Evolutionary conservation across 208 protist species (phyloP).

Genomic region (Crithidia thermophila): DNA sequence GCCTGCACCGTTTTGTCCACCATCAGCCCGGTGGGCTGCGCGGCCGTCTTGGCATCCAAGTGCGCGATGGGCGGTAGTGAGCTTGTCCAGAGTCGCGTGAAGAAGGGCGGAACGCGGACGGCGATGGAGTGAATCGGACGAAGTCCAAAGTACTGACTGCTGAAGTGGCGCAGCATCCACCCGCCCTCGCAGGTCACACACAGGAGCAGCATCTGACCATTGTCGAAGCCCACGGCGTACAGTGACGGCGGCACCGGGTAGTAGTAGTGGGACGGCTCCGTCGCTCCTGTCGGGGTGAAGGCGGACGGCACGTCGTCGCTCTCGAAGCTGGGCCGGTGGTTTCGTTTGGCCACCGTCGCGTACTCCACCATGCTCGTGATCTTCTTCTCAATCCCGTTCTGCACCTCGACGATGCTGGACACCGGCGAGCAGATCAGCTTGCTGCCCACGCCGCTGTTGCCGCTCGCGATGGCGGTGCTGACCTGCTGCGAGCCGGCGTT

Average conservation of each 20-base stretch:
- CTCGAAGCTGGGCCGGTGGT: constrained; percentile 14
- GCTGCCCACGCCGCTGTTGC: constrained; percentile 23
- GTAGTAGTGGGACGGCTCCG: constrained; percentile 31
- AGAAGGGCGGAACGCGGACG: constrained; percentile 62
- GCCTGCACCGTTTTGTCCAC: constrained; percentile 23
- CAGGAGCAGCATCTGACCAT: constrained; percentile 73
- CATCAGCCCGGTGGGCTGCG: neutral
- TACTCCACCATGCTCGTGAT: constrained; percentile 47
- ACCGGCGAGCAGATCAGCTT: constrained; percentile 72
- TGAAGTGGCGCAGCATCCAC: constrained; percentile 64
- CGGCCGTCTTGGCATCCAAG: neutral
- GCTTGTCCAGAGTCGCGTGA: constrained; percentile 63
- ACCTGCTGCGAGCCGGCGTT: constrained; percentile 27
- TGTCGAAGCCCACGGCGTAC: constrained; percentile 84
- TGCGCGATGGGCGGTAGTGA: constrained; percentile 21
- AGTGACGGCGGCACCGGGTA: constrained; percentile 53
- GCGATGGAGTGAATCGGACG: constrained; percentile 60
- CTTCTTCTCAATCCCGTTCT: constrained; percentile 71
- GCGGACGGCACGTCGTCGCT: constrained; percentile 17
- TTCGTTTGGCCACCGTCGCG: constrained; percentile 49
- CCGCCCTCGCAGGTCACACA: constrained; percentile 58
- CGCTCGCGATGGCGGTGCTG: constrained; percentile 20
- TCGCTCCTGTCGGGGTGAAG: neutral
- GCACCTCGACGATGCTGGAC: constrained; percentile 72
- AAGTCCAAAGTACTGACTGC: constrained; percentile 42